Evolutionary conservation across 2,329 filamentous ascomycete genomes (phyloP), one percentile per base, ranked within the genome.

Genomic region (Cyclaneusma minus): DNA sequence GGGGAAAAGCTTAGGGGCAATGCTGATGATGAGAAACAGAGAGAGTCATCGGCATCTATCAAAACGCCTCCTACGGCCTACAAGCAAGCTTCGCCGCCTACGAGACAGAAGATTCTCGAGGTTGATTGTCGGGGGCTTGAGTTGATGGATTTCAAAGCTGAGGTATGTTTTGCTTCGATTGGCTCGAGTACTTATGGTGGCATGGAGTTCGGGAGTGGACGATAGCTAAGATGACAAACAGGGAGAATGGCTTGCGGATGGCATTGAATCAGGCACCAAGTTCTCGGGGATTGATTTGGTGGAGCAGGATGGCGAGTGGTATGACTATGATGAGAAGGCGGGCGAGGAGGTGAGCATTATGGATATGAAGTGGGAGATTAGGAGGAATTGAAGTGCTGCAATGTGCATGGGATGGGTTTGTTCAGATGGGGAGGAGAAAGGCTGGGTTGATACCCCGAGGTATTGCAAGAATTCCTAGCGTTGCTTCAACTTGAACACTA

Each of bases 301-400:
- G 0, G 89, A 98, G 15, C n/a, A n/a, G n/a, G n/a, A n/a, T n/a
- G 87, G 81, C 14, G 89, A 98, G 43, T 98, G 89, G 89, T 98
- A 79, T 51, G 87, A 95, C 42, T 98, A 95, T 44, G 85, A 95
- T 40, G 85, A 95, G 55, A 94, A 95, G 59, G 67, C 81, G 1
- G 66, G 76, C 1, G 82, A 92, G 25, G 85, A 95, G 51, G 85
- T 94, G 24, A 89, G 81, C 51, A 84, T 94, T 49, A 87, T 83
- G 48, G 81, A 89, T 16, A 52, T 93, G 29, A 80, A 69, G 34
- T 98, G 84, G 83, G 75, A 84, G 38, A 78, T 98, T 21, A 35
- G 42, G 16, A 44, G 43, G 29, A 47, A 43, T 28, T 49, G 21
- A 23, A 16, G 4, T 13, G 22, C 13, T 24, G 14, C 9, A 13